Conservation (phyloP, 1,284 basidiomycete species). For the Pisolithus thermaeus region DNA sequence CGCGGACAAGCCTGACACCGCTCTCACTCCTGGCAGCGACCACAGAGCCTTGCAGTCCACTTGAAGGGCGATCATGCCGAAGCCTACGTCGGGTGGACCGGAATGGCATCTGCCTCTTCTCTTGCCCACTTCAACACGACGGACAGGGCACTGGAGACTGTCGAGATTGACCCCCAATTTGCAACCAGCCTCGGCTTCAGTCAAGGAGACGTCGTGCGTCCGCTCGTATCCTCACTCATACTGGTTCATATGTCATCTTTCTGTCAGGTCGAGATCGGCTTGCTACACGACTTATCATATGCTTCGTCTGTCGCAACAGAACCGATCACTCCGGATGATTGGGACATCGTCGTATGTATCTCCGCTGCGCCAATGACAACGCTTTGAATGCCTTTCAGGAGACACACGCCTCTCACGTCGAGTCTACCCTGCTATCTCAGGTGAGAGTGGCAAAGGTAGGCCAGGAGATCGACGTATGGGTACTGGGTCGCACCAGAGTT, state of each 20-base stretch:
- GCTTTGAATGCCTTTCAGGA: slow-evolving; percentile 44
- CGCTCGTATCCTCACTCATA: neutral
- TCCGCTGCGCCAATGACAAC: neutral
- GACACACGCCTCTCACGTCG: slow-evolving; percentile 85
- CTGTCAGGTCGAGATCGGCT: slow-evolving; percentile 78
- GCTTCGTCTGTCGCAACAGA: slow-evolving; percentile 84
- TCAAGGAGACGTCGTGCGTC: slow-evolving; percentile 68
- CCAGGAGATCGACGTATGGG: slow-evolving; percentile 92
- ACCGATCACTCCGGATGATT: slow-evolving; percentile 88
- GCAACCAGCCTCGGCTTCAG: slow-evolving; percentile 70
- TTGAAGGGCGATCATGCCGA: slow-evolving; percentile 49
- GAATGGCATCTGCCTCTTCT: slow-evolving; percentile 83
- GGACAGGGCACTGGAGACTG: slow-evolving; percentile 57
- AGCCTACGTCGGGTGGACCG: slow-evolving; percentile 91
- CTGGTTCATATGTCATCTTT: neutral
- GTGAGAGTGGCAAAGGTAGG: slow-evolving; percentile 81
- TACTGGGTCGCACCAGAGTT: slow-evolving; percentile 80
- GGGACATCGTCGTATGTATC: slow-evolving; percentile 87
- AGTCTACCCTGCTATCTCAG: slow-evolving; percentile 86
- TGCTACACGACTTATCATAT: slow-evolving; percentile 74
- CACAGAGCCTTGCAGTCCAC: slow-evolving; percentile 83
- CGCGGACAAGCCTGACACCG: neutral
- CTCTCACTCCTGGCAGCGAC: slow-evolving; percentile 58
- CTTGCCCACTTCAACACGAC: slow-evolving; percentile 66
- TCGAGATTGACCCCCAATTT: slow-evolving; percentile 92